Evolutionary conservation across 345 rosid genomes (phyloP).

Genomic region (Linum tenue): DNA sequence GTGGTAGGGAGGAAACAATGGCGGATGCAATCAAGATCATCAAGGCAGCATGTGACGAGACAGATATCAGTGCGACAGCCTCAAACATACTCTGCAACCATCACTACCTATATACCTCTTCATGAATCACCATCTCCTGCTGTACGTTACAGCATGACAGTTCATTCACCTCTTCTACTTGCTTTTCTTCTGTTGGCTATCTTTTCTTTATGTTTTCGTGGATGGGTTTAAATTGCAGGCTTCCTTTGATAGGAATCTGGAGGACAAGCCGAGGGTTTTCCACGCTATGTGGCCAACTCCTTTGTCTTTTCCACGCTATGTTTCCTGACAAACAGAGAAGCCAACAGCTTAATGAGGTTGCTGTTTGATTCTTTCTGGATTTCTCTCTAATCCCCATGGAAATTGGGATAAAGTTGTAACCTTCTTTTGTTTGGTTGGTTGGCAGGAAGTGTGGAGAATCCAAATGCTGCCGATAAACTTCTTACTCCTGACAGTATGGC

Average conservation of each 20-base stretch:
- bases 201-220: neutral
- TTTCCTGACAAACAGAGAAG: constrained; percentile 72
- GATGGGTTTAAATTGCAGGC: constrained; percentile 36
- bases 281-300: constrained; percentile 67
- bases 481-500: constrained; percentile 57
- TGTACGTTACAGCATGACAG: neutral
- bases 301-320: constrained; percentile 66
- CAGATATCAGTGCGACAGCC: too few species aligned
- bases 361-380: neutral
- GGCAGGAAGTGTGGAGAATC: constrained; percentile 76
- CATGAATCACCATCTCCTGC: constrained; percentile 44
- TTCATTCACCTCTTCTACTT: constrained; percentile 1
- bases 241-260: constrained; percentile 71
- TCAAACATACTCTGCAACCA: too few species aligned
- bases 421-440: neutral
- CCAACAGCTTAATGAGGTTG: constrained; percentile 54
- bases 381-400: neutral
- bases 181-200: neutral
- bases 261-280: constrained; percentile 68
- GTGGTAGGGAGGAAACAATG: constrained; percentile 12
- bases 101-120: too few species aligned
- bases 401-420: too few species aligned
- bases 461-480: constrained; percentile 78
- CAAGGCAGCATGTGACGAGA: too few species aligned
- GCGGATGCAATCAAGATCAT: constrained; percentile 17